A percentile compares a stretch with the other conserved stretches of the same genome.
Evolutionary conservation across 2,329 filamentous ascomycete species (phyloP).

Genomic region (Xylariaceae sp.): DNA sequence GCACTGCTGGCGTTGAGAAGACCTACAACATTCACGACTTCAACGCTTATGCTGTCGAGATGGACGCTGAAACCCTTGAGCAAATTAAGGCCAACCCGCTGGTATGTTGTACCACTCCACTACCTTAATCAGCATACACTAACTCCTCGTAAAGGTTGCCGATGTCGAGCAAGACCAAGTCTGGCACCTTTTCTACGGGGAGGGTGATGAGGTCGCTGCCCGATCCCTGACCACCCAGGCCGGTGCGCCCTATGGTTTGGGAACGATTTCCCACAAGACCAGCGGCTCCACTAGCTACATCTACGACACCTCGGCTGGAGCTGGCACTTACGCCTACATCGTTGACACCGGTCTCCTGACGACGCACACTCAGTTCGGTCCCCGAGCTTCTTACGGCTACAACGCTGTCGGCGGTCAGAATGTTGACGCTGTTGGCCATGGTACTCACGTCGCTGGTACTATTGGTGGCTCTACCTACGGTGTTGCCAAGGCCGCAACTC

Average conservation of each 20-base stretch:
- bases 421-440: constrained; percentile 51
- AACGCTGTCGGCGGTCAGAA: constrained; percentile 40
- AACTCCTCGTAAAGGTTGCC: constrained; percentile 33
- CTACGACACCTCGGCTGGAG: constrained; percentile 51
- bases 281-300: constrained; percentile 46
- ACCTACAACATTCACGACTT: constrained; percentile 51
- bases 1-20: constrained; percentile 48
- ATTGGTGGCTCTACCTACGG: constrained; percentile 52
- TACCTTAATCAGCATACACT: neutral
- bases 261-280: constrained; percentile 50
- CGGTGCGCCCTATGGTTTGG: constrained; percentile 53
- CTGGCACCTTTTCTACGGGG: constrained; percentile 36
- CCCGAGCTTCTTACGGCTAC: constrained; percentile 46
- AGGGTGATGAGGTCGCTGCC: constrained; percentile 30
- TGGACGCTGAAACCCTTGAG: constrained; percentile 46
- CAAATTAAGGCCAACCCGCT: constrained; percentile 43
- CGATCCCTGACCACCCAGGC: constrained; percentile 43
- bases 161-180: constrained; percentile 43
- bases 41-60: constrained; percentile 51
- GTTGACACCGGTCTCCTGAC: constrained; percentile 60
- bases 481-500: constrained; percentile 49
- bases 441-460: constrained; percentile 56
- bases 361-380: constrained; percentile 52
- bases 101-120: constrained; percentile 1
- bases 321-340: constrained; percentile 56